Evolutionary conservation across 148 eudicot genomes (phyloP).

Genomic region (Diospyros kaki): DNA sequence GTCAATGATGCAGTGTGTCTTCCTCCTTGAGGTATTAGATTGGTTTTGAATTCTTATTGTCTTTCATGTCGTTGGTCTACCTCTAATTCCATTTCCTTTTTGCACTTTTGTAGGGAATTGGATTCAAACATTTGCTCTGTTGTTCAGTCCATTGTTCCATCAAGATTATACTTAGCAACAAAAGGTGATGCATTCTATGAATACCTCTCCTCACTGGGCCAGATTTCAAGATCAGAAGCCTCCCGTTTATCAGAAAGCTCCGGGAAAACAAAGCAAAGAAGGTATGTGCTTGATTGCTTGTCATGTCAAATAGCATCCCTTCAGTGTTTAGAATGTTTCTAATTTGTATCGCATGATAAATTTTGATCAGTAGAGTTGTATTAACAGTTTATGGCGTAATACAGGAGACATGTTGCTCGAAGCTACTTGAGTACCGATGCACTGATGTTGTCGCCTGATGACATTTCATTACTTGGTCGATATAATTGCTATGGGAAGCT

Average conservation of each 20-base stretch:
- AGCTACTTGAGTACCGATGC: slow-evolving; percentile 67
- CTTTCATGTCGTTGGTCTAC: neutral
- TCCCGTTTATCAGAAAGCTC: slow-evolving; percentile 52
- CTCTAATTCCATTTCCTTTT: slow-evolving; percentile 4
- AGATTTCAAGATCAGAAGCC: slow-evolving; percentile 70
- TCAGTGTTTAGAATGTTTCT: neutral
- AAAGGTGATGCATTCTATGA: slow-evolving; percentile 18
- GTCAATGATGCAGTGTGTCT: neutral
- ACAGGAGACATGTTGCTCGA: slow-evolving; percentile 54
- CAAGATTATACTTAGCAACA: slow-evolving; percentile 35
- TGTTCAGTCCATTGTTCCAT: slow-evolving; percentile 60
- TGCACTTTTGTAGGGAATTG: slow-evolving; percentile 47
- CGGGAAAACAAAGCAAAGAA: slow-evolving; percentile 46
- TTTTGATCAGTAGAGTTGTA: slow-evolving; percentile 7
- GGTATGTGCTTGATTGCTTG: slow-evolving; percentile 31
- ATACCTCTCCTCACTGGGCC: slow-evolving; percentile 39
- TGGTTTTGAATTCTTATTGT: neutral
- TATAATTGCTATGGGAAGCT: slow-evolving; percentile 32
- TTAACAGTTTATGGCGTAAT: slow-evolving; percentile 1
- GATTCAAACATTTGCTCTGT: slow-evolving; percentile 36
- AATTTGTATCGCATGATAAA: neutral
- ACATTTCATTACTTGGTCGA: slow-evolving; percentile 48
- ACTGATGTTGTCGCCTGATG: slow-evolving; percentile 53
- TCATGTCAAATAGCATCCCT: slow-evolving; percentile 2
- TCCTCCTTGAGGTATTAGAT: neutral